phyloP scores from a whole-genome alignment of 441 rosid species.

The Gossypium gossypioides region DNA sequence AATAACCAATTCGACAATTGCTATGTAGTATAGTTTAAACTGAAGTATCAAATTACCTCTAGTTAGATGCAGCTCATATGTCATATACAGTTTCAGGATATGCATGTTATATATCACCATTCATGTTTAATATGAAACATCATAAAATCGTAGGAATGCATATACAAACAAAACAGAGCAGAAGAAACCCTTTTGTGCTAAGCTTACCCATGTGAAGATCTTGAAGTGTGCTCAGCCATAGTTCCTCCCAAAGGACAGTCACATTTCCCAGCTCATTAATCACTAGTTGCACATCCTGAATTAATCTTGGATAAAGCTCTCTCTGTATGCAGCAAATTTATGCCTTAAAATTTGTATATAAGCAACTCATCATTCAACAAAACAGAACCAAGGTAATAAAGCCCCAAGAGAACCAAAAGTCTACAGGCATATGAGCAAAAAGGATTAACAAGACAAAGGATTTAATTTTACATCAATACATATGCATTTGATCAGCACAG shows the following conservation, averaged over 20 bases:
- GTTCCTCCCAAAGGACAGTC: slow-evolving; percentile 98
- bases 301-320: slow-evolving; percentile 74
- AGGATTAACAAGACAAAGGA: background rate
- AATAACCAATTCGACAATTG: background rate
- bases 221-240: slow-evolving; percentile 97
- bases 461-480: background rate
- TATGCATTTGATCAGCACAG: slow-evolving; percentile 4
- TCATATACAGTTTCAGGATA: slow-evolving; percentile 1
- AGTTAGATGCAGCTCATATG: background rate
- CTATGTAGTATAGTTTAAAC: background rate
- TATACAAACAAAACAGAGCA: slow-evolving; percentile 15
- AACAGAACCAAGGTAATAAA: slow-evolving; percentile 4
- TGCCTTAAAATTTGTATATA: slow-evolving; percentile 19
- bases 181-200: slow-evolving; percentile 16
- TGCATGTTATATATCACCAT: background rate
- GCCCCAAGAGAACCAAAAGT: background rate
- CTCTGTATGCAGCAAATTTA: slow-evolving; percentile 46
- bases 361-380: slow-evolving; percentile 14
- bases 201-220: slow-evolving; percentile 87
- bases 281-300: slow-evolving; percentile 96
- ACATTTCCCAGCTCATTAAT: slow-evolving; percentile 85
- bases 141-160: slow-evolving; percentile 7
- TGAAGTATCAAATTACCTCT: slow-evolving; percentile 1
- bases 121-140: slow-evolving; percentile 7
- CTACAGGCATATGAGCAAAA: background rate